Conservation (phyloP, 2,329 filamentous ascomycete genomes). For the Penicillium nordicum region DNA sequence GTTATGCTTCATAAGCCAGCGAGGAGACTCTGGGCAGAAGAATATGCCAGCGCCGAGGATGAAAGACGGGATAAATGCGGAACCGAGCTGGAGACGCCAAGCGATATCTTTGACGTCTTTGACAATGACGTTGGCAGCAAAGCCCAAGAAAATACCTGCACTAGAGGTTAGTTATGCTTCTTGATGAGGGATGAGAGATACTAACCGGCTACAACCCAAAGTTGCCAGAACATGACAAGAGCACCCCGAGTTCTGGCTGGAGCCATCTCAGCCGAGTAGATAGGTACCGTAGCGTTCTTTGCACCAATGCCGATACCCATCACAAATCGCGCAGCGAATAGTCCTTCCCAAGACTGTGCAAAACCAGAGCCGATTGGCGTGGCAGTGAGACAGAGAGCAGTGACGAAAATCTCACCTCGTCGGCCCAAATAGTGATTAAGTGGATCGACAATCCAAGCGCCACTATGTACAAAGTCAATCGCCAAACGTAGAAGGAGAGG, state of each 20-base stretch:
- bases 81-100: constrained; percentile 62
- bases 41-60: constrained; percentile 43
- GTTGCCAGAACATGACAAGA: constrained; percentile 54
- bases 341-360: constrained; percentile 56
- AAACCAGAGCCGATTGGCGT: constrained; percentile 63
- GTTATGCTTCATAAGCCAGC: constrained; percentile 27
- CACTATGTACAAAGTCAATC: constrained; percentile 28
- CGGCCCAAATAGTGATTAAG: constrained; percentile 59
- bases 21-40: constrained; percentile 29
- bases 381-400: constrained; percentile 60
- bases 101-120: constrained; percentile 57
- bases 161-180: background rate
- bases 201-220: constrained; percentile 33
- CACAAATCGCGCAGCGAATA: constrained; percentile 53
- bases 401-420: constrained; percentile 61
- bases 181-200: background rate
- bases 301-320: constrained; percentile 60
- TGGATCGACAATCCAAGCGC: constrained; percentile 64
- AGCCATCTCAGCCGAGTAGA: constrained; percentile 54
- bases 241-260: constrained; percentile 54
- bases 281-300: constrained; percentile 53
- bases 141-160: constrained; percentile 61
- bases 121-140: constrained; percentile 61
- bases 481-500: constrained; percentile 43
- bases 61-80: constrained; percentile 62